phyloP scores from a whole-genome alignment of 345 rosid species.

The Heritiera fomes region DNA sequence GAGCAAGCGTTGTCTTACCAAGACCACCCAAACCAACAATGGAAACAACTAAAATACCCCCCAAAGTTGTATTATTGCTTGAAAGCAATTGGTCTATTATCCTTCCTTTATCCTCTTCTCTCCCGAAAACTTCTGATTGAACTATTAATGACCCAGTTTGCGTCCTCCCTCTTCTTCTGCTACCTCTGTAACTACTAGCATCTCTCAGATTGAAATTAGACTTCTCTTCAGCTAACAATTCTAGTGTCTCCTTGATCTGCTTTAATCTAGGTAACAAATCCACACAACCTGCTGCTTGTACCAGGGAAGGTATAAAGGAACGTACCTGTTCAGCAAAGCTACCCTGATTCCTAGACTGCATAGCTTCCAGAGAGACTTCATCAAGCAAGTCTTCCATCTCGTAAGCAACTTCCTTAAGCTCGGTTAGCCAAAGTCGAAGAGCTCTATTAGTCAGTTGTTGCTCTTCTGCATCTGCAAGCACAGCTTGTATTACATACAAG shows the following conservation, averaged over 20 bases:
- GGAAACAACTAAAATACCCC: slow-evolving; percentile 8
- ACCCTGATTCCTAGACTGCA: background rate
- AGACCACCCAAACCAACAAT: slow-evolving; percentile 24
- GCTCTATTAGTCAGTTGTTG: slow-evolving; percentile 3
- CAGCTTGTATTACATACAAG: slow-evolving; percentile 5
- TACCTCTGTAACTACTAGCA: background rate
- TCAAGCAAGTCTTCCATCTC: slow-evolving; percentile 29
- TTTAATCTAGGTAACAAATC: slow-evolving; percentile 14
- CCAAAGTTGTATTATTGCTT: background rate
- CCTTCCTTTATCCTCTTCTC: slow-evolving; percentile 10
- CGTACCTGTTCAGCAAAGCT: slow-evolving; percentile 19
- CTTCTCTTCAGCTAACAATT: slow-evolving; percentile 23
- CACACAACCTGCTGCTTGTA: background rate
- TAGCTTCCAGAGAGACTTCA: slow-evolving; percentile 25
- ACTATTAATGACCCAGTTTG: slow-evolving; percentile 14
- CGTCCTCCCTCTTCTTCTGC: background rate
- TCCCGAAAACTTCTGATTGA: slow-evolving; percentile 22
- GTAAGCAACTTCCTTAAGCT: slow-evolving; percentile 11
- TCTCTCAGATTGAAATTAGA: slow-evolving; percentile 23
- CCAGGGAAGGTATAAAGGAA: slow-evolving; percentile 12
- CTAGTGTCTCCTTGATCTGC: slow-evolving; percentile 27
- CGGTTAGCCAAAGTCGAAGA: slow-evolving; percentile 11
- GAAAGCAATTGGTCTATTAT: slow-evolving; percentile 4
- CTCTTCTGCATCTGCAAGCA: slow-evolving; percentile 22
- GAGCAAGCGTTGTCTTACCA: slow-evolving; percentile 21